Evolutionary conservation across 2,329 filamentous ascomycete genomes (phyloP).

Genomic region (Akanthomyces dipterigenus): DNA sequence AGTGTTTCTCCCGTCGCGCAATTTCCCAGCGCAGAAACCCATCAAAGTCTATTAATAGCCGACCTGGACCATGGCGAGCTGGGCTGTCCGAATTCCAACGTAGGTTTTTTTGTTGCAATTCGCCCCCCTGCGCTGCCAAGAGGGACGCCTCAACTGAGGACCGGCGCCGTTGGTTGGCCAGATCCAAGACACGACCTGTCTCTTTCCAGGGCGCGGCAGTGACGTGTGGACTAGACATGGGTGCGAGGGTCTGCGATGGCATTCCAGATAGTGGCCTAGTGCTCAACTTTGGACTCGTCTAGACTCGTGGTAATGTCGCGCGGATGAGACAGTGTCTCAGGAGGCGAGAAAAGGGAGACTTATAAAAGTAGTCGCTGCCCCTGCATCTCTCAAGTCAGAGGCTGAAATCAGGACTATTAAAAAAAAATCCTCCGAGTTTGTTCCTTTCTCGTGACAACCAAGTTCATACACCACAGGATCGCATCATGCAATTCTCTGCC

Average conservation of each 20-base stretch:
- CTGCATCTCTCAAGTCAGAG: background rate
- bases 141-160: background rate
- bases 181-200: background rate
- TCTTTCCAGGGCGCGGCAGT: background rate
- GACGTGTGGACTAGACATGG: background rate
- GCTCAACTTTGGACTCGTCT: background rate
- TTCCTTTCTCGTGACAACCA: too few species aligned
- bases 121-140: background rate
- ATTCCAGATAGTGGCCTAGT: background rate
- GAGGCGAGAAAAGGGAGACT: background rate
- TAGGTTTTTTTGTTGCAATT: too few species aligned
- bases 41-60: background rate
- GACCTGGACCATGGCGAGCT: background rate
- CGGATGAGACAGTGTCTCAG: background rate
- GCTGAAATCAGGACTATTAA: too few species aligned
- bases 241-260: background rate
- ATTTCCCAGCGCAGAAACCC: too few species aligned
- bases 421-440: too few species aligned
- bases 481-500: constrained; percentile 2
- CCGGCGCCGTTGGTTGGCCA: background rate
- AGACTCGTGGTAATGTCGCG: background rate
- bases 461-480: background rate
- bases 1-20: too few species aligned
- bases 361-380: background rate
- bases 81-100: background rate